Conservation (phyloP, 306 rosid species). For the Dryas octopetala region DNA sequence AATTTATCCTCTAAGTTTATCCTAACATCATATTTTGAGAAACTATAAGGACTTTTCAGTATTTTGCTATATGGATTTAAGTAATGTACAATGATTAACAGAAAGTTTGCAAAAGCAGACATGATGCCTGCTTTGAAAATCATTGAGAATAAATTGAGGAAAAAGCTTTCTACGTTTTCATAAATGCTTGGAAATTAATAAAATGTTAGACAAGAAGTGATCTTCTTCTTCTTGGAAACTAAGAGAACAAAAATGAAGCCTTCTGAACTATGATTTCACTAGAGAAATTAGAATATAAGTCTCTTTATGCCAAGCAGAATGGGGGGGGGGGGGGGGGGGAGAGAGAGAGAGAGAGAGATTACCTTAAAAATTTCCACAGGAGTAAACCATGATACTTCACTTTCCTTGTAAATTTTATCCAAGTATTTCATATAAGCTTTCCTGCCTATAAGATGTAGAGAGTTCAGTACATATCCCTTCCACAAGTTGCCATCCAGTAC, state of each 20-base stretch:
- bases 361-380: constrained; percentile 97
- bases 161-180: neutral
- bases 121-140: neutral
- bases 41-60: neutral
- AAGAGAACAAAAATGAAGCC: neutral
- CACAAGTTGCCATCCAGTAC: neutral
- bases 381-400: constrained; percentile 84
- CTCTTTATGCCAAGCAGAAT: neutral
- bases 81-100: neutral
- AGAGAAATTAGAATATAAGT: constrained; percentile 2
- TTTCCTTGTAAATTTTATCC: constrained; percentile 77
- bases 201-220: neutral
- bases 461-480: constrained; percentile 1
- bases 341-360: constrained; percentile 22
- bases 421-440: constrained; percentile 77
- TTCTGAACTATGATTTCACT: neutral
- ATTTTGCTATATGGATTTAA: neutral
- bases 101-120: neutral
- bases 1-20: neutral
- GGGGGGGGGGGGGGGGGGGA: neutral
- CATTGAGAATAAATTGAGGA: neutral
- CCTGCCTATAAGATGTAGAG: constrained; percentile 62
- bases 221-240: neutral
- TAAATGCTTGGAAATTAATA: neutral
- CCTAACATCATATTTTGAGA: neutral